These are phyloP conservation scores for Cinnamomum chago DNA, from an alignment of 164 flowering plant genomes.

Conservation along the genomic window DNA sequence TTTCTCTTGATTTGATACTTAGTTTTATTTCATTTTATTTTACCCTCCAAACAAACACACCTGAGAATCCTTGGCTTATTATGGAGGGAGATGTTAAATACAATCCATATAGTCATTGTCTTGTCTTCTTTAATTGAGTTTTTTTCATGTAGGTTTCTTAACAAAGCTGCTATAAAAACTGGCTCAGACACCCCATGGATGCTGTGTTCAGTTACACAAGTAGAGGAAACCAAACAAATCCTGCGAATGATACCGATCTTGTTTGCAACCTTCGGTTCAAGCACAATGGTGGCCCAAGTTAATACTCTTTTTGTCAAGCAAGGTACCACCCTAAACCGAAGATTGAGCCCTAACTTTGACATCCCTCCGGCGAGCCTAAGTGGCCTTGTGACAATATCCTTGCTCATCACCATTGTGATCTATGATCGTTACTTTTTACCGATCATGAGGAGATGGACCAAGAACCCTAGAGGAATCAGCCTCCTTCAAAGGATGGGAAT, in stretches of 20 bases:
- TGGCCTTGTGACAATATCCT: constrained; percentile 40
- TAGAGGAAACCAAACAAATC: constrained; percentile 45
- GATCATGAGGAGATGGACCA: constrained; percentile 26
- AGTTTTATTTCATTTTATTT: too few species aligned
- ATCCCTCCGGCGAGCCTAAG: constrained; percentile 62
- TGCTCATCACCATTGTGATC: constrained; percentile 41
- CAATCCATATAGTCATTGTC: too few species aligned
- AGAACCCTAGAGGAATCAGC: constrained; percentile 52
- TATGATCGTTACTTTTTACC: constrained; percentile 45
- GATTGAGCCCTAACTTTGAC: constrained; percentile 35
- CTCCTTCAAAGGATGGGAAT: constrained; percentile 51
- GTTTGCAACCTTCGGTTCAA: constrained; percentile 31
- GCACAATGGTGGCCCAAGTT: constrained; percentile 31
- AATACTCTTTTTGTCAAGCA: constrained; percentile 43
- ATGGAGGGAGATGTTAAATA: too few species aligned
- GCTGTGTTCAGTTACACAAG: constrained; percentile 43
- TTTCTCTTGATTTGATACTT: too few species aligned
- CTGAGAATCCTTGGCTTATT: too few species aligned
- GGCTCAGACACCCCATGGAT: constrained; percentile 25
- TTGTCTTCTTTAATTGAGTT: not conserved
- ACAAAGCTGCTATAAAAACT: constrained; percentile 37
- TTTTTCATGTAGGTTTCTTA: constrained; percentile 26
- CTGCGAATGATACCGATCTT: constrained; percentile 37
- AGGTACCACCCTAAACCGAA: constrained; percentile 33
- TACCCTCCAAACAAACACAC: too few species aligned